Conservation (phyloP, 306 rosid species). For the Prunus davidiana region DNA sequence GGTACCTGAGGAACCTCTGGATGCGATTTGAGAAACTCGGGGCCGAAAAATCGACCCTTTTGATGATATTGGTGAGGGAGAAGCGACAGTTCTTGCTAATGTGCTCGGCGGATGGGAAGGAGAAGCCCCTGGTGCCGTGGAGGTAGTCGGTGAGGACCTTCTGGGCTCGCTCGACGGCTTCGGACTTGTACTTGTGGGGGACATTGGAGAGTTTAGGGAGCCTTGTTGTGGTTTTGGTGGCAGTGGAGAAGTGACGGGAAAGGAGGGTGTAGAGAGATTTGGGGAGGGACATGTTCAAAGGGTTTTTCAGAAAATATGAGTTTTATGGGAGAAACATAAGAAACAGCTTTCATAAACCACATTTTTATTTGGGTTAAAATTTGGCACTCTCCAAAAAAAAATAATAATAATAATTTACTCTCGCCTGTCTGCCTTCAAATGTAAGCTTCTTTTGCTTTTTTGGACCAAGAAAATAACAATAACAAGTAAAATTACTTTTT, state of each 20-base stretch:
- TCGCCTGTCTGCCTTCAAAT: too few relatives aligned
- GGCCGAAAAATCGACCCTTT: slow-evolving; percentile 37
- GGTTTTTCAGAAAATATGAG: neutral
- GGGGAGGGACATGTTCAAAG: slow-evolving; percentile 16
- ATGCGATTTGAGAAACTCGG: slow-evolving; percentile 35
- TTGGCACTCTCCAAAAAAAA: neutral
- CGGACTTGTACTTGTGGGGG: slow-evolving; percentile 41
- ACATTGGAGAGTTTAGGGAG: slow-evolving; percentile 32
- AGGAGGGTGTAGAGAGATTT: slow-evolving; percentile 21
- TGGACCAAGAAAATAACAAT: too few relatives aligned
- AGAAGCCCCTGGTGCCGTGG: slow-evolving; percentile 56
- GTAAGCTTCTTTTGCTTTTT: too few relatives aligned
- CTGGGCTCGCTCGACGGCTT: slow-evolving; percentile 49
- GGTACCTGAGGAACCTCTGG: slow-evolving; percentile 60
- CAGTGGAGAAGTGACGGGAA: slow-evolving; percentile 35
- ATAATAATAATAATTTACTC: too few relatives aligned
- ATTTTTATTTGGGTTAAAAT: neutral
- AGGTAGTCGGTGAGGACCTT: slow-evolving; percentile 61
- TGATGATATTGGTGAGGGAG: slow-evolving; percentile 48
- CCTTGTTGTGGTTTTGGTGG: neutral
- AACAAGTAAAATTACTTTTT: too few relatives aligned
- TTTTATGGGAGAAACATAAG: slow-evolving; percentile 1
- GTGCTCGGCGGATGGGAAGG: slow-evolving; percentile 61
- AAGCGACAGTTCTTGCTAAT: slow-evolving; percentile 48
- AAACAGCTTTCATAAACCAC: neutral